Evolutionary conservation across 495 filamentous ascomycete species (phyloP).

Genomic region (Aspergillus steynii): DNA sequence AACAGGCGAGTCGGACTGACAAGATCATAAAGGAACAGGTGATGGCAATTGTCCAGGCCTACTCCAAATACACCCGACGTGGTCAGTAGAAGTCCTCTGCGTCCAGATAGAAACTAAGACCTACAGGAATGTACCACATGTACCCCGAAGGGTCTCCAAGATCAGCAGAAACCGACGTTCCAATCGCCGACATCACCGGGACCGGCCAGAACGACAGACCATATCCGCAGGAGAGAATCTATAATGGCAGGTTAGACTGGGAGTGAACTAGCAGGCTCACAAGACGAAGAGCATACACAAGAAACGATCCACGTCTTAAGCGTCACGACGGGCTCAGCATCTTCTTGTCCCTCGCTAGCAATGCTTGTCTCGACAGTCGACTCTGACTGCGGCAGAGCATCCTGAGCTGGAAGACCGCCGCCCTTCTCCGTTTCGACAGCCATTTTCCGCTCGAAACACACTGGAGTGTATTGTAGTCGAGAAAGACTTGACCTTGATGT

Average conservation of each 20-base stretch:
- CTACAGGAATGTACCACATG: slow-evolving; percentile 27
- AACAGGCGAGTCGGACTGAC: slow-evolving; percentile 12
- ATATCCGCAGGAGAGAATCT: slow-evolving; percentile 32
- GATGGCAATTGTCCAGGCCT: slow-evolving; percentile 31
- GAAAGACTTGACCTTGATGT: neutral
- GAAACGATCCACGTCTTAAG: slow-evolving; percentile 29
- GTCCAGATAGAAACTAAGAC: neutral
- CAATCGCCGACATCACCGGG: slow-evolving; percentile 23
- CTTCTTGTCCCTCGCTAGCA: neutral
- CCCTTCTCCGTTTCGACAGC: neutral
- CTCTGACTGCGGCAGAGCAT: neutral
- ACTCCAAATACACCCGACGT: neutral
- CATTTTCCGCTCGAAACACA: neutral
- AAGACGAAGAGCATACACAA: slow-evolving; percentile 11
- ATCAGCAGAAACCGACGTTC: slow-evolving; percentile 20
- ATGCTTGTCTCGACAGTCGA: neutral
- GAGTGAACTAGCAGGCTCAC: neutral
- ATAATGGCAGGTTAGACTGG: neutral
- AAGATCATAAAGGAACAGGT: slow-evolving; percentile 29
- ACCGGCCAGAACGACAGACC: slow-evolving; percentile 29
- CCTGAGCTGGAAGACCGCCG: neutral
- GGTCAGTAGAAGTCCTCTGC: neutral
- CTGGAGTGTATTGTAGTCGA: neutral
- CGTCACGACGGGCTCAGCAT: slow-evolving; percentile 20
- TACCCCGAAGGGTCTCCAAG: slow-evolving; percentile 24